Base-by-base conservation (phyloP, 2,329 filamentous ascomycete genomes). In the Aureobasidium sp. region DNA sequence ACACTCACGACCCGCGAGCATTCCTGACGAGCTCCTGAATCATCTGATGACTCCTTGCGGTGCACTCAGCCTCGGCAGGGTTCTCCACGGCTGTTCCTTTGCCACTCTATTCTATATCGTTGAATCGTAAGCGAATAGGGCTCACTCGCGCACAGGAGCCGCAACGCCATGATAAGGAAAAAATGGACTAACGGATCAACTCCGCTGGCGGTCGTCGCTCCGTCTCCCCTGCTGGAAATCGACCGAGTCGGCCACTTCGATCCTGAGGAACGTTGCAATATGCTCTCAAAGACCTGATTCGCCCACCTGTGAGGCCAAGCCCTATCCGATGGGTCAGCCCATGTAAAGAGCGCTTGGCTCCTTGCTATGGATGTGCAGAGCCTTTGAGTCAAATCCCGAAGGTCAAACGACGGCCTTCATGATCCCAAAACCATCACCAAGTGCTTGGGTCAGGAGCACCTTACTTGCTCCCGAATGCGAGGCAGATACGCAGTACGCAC, bases 321-420 rank as follows among this genome's bases (percentile, higher is more conserved):
- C 50, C 50, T 39, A 34, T 52, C 41, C 20, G 8, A 29, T 13
- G 32, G 20, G 26, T 42, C 36, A 55, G 26, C 51, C 37, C 36
- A 29, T 32, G 17, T 3, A n/a, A 41, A 53, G 6, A 42, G 9
- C 4, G 23, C 37, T 55, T 55, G 51, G 51, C 37, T 42, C 2
- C 23, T 41, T 41, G 17, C 42, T 55, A 20, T 55, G 51, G 37
- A 42, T 55, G 51, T 37, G 51, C 51, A 42, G 10, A n/a, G 37
- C 15, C 23, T 42, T n/a, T 12, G 36, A 55, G 37, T 42, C 51
- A 55, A 55, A 55, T 55, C 51, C 51, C 51, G 51, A 55, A 12
- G 36, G 23, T 52, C 26, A 17, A 20, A 41, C 34, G 8, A 41
- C 51, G 51, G 51, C 23, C 13, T 53, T 27, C 29, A 36, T 26